Base-by-base conservation (phyloP, 2,329 filamentous ascomycete genomes). In the Colletotrichum simmondsii region DNA sequence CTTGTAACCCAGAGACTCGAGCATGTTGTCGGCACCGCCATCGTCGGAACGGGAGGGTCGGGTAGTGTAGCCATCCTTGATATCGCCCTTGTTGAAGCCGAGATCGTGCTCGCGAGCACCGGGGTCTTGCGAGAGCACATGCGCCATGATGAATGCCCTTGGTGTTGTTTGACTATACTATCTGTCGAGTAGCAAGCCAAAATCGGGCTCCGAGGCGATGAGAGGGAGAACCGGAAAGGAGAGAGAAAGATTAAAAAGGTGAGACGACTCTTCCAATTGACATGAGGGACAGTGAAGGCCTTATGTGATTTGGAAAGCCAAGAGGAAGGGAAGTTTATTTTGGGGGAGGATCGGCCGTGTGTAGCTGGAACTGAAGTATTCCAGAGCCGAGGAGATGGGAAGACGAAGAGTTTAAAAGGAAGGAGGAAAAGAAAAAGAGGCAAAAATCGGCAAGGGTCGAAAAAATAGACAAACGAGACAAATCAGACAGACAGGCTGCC, bases 1-100 rank as follows among this genome's bases (percentile, higher is more conserved):
- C 80, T 89, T 90, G 85, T 93, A 93, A 73, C 92, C 92, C 77
- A 93, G 85, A 71, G 87, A 88, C 76, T 89, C 88, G 76, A 93
- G 87, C 66, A 92, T 79, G 80, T 92, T 86, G 80, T 93, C 90
- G 77, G 91, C 91, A 70, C 87, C 85, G 75, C 80, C 82, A 68
- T 80, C 75, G 73, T 80, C 80, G 59, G 76, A 75, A 66, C 76
- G 75, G 46, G 77, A 75, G 32, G 63, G 67, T 24, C 68, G 68
- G 28, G 58, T 49, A 22, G 76, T 78, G 66, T 37, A 72, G 57
- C 63, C 71, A 53, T 72, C 71, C 30, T 73, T 73, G 49, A 58
- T 26, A 22, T 72, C 71, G 28, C 26, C 49, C 68, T 73, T 73
- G 62, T 53, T 57, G 24, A 71, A 37, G 71, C 71, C 71, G 56